Conservation (phyloP, 805 yeast species). For the Wickerhamomyces alni region DNA sequence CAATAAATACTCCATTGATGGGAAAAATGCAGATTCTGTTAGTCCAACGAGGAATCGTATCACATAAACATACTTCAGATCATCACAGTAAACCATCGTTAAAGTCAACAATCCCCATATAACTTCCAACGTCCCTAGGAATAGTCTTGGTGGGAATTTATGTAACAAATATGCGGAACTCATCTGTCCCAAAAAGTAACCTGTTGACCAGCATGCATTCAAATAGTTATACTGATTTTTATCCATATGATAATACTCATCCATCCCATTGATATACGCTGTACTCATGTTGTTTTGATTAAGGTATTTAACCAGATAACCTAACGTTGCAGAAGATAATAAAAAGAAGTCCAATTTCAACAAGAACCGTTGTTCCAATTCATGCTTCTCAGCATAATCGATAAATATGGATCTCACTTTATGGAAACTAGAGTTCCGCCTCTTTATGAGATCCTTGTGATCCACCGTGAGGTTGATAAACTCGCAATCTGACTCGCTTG, state of each 20-base stretch:
- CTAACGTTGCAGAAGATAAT: constrained; percentile 33
- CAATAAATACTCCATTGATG: constrained; percentile 39
- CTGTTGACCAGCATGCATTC: constrained; percentile 38
- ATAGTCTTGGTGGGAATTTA: constrained; percentile 34
- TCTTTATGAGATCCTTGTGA: background rate
- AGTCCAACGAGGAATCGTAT: constrained; percentile 34
- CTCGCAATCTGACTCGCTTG: constrained; percentile 1
- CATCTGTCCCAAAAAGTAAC: constrained; percentile 42
- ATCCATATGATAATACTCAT: constrained; percentile 33
- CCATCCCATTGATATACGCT: constrained; percentile 34
- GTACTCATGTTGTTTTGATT: constrained; percentile 34
- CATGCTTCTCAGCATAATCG: constrained; percentile 28
- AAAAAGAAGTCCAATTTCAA: constrained; percentile 30
- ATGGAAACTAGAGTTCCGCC: constrained; percentile 8
- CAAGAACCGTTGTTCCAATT: constrained; percentile 26
- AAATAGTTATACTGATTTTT: constrained; percentile 39
- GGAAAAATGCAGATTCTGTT: constrained; percentile 41
- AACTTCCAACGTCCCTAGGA: constrained; percentile 37
- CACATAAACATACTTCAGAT: constrained; percentile 21
- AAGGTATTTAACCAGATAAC: constrained; percentile 37
- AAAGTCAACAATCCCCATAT: constrained; percentile 36
- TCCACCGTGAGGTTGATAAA: constrained; percentile 6
- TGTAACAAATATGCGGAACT: constrained; percentile 36
- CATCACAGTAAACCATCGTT: constrained; percentile 23
- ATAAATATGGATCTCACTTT: constrained; percentile 3